phyloP scores from a whole-genome alignment of 2,329 filamentous ascomycete species.

The Drechslerella dactyloides region DNA sequence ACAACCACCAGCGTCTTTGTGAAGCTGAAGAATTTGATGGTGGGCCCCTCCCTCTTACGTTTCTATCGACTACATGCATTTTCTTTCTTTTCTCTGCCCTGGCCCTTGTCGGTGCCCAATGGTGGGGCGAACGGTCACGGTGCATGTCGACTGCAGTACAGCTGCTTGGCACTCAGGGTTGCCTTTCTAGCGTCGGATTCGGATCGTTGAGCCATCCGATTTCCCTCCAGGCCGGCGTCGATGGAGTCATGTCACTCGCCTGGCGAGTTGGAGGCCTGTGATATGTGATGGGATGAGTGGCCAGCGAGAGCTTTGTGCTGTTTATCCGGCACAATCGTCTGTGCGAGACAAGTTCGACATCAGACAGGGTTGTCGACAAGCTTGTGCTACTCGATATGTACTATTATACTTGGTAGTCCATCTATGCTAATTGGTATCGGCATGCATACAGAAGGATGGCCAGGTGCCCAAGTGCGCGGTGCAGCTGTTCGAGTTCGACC shows the following conservation, averaged over 20 bases:
- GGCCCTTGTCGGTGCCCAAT: conserved; percentile 31
- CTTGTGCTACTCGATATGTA: too few relatives aligned
- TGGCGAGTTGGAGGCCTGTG: too few relatives aligned
- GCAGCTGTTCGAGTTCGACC: conserved; percentile 74
- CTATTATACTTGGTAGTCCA: too few relatives aligned
- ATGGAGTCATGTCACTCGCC: conserved; percentile 11
- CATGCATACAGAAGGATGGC: conserved; percentile 40
- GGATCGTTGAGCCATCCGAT: conserved; percentile 42
- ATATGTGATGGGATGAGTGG: too few relatives aligned
- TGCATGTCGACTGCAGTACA: conserved; percentile 9
- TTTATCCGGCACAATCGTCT: too few relatives aligned
- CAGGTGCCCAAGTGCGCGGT: conserved; percentile 64
- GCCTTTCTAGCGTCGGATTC: conserved; percentile 37
- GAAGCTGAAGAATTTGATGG: conserved; percentile 73
- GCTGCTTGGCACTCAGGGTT: conserved; percentile 18
- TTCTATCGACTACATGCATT: conserved; percentile 10
- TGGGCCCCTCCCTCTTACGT: conserved; percentile 57
- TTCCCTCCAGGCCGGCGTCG: conserved; percentile 5
- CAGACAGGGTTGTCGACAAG: too few relatives aligned
- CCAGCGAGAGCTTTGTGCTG: too few relatives aligned
- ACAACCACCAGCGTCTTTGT: conserved; percentile 70
- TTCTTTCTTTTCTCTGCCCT: conserved; percentile 21
- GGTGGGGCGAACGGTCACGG: conserved; percentile 23
- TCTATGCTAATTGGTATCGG: not conserved
- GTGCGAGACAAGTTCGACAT: too few relatives aligned